Evolutionary conservation across 768 basidiomycete species (phyloP).

Genomic region (Amyloporia xantha): DNA sequence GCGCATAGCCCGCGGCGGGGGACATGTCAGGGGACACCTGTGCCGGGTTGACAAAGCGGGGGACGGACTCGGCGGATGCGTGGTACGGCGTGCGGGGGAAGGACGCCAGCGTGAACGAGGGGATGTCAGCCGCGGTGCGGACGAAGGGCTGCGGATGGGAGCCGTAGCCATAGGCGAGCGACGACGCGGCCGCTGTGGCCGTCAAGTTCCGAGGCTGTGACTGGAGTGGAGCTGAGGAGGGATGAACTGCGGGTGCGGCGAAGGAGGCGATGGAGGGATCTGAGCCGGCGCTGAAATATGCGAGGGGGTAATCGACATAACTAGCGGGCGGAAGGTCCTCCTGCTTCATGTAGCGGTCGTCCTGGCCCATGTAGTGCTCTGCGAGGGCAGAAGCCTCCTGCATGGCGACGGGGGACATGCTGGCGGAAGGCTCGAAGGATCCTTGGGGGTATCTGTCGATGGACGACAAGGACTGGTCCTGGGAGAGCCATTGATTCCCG

Average conservation of each 20-base stretch:
- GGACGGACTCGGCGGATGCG: constrained; percentile 4
- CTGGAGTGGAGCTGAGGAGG: not conserved
- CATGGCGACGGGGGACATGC: not conserved
- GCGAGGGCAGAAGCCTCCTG: not conserved
- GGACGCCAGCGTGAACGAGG: not conserved
- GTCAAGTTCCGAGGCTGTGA: constrained; percentile 5
- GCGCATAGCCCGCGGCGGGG: constrained; percentile 9
- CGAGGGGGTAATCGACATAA: not conserved
- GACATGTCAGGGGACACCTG: constrained; percentile 15
- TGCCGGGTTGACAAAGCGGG: constrained; percentile 16
- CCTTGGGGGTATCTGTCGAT: not conserved
- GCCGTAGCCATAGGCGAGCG: not conserved
- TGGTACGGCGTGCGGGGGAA: constrained; percentile 8
- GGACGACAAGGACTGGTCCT: not conserved
- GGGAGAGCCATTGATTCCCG: not conserved
- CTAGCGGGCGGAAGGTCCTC: not conserved
- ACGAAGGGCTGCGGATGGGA: constrained; percentile 2
- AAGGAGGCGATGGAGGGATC: not conserved
- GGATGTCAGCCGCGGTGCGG: not conserved
- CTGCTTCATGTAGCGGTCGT: constrained; percentile 5
- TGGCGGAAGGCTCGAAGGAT: not conserved
- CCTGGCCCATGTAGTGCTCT: not conserved
- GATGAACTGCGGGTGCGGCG: no score
- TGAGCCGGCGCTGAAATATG: not conserved
- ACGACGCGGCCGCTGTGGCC: constrained; percentile 7